These are phyloP conservation scores for Penicillium herquei DNA, from an alignment of 495 filamentous ascomycete genomes.

Conservation along the genomic window DNA sequence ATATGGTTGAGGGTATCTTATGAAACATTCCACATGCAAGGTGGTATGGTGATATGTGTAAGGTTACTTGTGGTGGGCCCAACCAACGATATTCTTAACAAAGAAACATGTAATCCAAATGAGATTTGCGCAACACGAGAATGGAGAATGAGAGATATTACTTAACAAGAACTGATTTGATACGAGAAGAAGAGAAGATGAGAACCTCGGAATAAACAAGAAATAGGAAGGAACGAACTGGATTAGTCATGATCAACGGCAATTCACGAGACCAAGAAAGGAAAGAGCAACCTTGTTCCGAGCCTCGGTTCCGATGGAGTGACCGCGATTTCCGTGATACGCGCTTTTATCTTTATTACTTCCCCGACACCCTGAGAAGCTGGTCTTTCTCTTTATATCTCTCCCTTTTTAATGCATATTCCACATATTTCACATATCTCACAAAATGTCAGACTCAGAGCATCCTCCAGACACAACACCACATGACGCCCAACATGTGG, in stretches of 20 bases:
- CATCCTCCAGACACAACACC: slow-evolving; percentile 2
- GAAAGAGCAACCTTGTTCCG: slow-evolving; percentile 20
- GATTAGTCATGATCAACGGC: not conserved
- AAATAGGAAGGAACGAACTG: too few relatives aligned
- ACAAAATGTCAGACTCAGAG: slow-evolving; percentile 21
- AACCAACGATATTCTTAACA: not conserved
- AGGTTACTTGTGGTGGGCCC: not conserved
- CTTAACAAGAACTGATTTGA: not conserved
- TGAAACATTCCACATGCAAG: not conserved
- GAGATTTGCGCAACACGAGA: not conserved
- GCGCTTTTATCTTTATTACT: not conserved
- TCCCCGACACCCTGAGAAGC: slow-evolving; percentile 1
- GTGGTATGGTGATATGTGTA: not conserved
- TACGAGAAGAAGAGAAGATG: too few relatives aligned
- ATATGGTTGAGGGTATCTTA: not conserved
- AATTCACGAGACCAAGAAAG: slow-evolving; percentile 10
- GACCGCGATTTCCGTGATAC: slow-evolving; percentile 3
- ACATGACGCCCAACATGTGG: slow-evolving; percentile 21
- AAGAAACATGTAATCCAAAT: not conserved
- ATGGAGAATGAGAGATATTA: not conserved
- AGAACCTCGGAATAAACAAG: too few relatives aligned
- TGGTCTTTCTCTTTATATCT: slow-evolving; percentile 10
- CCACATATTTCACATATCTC: not conserved
- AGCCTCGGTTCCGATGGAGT: slow-evolving; percentile 20
- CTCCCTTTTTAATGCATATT: not conserved